Evolutionary conservation across 805 yeast species (phyloP).

Genomic region (Sugiyamaella lignohabitans): DNA sequence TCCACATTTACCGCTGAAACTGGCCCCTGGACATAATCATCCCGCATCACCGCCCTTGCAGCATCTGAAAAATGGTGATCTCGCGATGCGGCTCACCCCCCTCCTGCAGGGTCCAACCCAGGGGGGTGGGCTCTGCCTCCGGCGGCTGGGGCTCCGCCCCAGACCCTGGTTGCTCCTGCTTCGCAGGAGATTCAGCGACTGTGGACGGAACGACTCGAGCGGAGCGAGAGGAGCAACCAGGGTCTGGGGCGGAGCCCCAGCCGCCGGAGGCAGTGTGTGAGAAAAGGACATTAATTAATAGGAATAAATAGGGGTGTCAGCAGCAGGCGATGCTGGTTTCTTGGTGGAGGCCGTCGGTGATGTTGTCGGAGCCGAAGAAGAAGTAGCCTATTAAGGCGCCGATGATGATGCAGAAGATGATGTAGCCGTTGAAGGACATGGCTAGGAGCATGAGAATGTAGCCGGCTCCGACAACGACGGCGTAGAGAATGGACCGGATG

Average conservation of each 20-base stretch:
- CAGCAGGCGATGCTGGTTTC: slow-evolving; percentile 18
- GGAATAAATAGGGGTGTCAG: neutral
- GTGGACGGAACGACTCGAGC: too few relatives aligned
- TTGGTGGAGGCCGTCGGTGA: slow-evolving; percentile 27
- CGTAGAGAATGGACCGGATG: slow-evolving; percentile 43
- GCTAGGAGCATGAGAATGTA: slow-evolving; percentile 64
- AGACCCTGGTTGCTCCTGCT: too few relatives aligned
- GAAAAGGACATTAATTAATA: neutral
- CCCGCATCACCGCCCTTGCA: too few relatives aligned
- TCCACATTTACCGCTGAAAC: too few relatives aligned
- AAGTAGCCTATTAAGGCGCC: slow-evolving; percentile 58
- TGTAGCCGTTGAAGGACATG: slow-evolving; percentile 70
- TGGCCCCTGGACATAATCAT: too few relatives aligned
- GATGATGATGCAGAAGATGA: slow-evolving; percentile 54
- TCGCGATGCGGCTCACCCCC: too few relatives aligned
- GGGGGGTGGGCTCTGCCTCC: too few relatives aligned
- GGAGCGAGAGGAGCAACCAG: neutral
- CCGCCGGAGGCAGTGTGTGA: neutral
- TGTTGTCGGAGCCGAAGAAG: slow-evolving; percentile 42
- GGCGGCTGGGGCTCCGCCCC: too few relatives aligned
- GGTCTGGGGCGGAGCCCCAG: neutral
- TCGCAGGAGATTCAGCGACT: too few relatives aligned
- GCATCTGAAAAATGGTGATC: too few relatives aligned
- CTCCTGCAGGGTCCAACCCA: too few relatives aligned
- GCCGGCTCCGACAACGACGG: slow-evolving; percentile 56